Conservation (phyloP, 2,329 filamentous ascomycete species). For the Fusarium udum region DNA sequence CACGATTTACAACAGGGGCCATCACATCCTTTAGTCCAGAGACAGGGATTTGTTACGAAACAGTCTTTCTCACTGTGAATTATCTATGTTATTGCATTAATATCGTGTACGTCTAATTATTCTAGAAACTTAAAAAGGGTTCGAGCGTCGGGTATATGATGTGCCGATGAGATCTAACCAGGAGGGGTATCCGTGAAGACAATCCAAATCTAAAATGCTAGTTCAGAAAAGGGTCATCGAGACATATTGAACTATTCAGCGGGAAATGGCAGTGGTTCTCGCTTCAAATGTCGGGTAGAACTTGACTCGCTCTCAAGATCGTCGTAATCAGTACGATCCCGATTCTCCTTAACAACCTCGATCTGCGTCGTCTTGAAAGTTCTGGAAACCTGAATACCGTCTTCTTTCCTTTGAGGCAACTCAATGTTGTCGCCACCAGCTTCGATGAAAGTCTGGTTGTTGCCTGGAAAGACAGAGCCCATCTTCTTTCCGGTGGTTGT, state of each 20-base stretch:
- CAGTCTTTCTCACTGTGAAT: not conserved
- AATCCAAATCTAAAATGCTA: not conserved
- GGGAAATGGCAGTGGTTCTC: slow-evolving; percentile 30
- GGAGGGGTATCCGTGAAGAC: not conserved
- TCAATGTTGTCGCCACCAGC: slow-evolving; percentile 35
- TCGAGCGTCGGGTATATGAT: not conserved
- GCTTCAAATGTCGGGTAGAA: slow-evolving; percentile 38
- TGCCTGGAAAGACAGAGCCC: slow-evolving; percentile 33
- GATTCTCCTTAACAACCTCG: slow-evolving; percentile 23
- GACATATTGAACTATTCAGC: not conserved
- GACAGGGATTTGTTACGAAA: not conserved
- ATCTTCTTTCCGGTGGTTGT: slow-evolving; percentile 20
- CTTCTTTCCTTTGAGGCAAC: slow-evolving; percentile 20
- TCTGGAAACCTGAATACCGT: slow-evolving; percentile 40
- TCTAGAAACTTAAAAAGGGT: not conserved
- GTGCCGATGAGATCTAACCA: not conserved
- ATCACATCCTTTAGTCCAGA: not conserved
- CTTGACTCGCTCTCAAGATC: slow-evolving; percentile 42
- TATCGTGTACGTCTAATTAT: slow-evolving; percentile 4
- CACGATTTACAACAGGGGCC: not conserved
- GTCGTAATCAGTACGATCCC: slow-evolving; percentile 32
- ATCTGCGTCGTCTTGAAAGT: slow-evolving; percentile 41
- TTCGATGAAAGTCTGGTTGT: slow-evolving; percentile 36
- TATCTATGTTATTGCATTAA: not conserved
- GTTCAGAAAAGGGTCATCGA: not conserved